Conservation (phyloP, 2,329 filamentous ascomycete genomes). For the Ascochyta koolunga region DNA sequence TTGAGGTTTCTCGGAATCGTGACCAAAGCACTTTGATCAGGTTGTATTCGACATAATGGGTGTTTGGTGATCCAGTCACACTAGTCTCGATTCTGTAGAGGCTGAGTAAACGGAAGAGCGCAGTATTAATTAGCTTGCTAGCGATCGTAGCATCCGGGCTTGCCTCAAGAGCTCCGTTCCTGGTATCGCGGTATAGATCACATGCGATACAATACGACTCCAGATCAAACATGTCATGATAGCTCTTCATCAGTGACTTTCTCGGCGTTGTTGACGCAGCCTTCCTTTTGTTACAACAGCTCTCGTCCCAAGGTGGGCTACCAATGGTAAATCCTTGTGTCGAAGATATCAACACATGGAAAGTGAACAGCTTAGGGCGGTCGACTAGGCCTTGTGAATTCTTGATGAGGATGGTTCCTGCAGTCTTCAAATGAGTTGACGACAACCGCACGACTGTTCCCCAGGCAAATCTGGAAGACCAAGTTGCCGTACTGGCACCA, state of each 20-base stretch:
- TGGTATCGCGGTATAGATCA: conserved; percentile 55
- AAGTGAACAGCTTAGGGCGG: conserved; percentile 59
- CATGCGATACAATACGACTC: conserved; percentile 59
- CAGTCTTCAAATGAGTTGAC: conserved; percentile 61
- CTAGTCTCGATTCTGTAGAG: conserved; percentile 59
- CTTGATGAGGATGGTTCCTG: conserved; percentile 56
- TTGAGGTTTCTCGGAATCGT: conserved; percentile 66
- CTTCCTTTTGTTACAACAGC: conserved; percentile 60
- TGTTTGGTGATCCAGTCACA: conserved; percentile 60
- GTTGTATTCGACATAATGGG: conserved; percentile 68
- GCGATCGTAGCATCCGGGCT: conserved; percentile 59
- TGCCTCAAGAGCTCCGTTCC: conserved; percentile 51
- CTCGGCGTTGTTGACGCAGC: conserved; percentile 57
- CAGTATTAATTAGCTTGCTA: conserved; percentile 56
- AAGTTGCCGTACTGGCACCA: conserved; percentile 56
- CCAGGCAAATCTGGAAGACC: conserved; percentile 60
- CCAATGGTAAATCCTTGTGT: conserved; percentile 62
- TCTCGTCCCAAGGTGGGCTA: conserved; percentile 60
- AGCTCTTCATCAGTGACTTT: conserved; percentile 54
- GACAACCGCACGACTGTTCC: conserved; percentile 60
- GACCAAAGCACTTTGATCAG: conserved; percentile 65
- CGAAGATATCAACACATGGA: conserved; percentile 58
- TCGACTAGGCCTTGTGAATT: conserved; percentile 59
- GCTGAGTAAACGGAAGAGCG: conserved; percentile 57
- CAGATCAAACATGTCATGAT: conserved; percentile 61